Evolutionary conservation across 1,284 basidiomycete species (phyloP).

Genomic region (Fomitopsis betulina): DNA sequence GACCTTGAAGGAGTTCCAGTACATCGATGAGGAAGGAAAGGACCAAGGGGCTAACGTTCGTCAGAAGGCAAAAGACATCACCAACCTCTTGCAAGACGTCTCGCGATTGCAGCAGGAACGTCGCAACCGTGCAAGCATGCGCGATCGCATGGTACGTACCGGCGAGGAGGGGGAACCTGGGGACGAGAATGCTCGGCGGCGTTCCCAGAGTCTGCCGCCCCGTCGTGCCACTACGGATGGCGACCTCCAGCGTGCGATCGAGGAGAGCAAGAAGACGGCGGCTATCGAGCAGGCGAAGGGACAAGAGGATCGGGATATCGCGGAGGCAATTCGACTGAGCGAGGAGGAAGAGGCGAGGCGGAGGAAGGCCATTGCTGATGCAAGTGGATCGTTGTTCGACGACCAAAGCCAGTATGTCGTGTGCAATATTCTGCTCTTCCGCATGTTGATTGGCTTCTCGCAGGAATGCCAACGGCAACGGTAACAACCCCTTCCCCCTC

Average conservation of each 20-base stretch:
- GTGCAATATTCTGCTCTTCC: neutral
- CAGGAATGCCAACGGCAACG: slow-evolving; percentile 5
- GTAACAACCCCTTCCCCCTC: slow-evolving; percentile 61
- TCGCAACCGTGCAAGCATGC: slow-evolving; percentile 83
- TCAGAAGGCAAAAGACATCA: slow-evolving; percentile 99
- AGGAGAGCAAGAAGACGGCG: slow-evolving; percentile 78
- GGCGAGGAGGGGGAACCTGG: slow-evolving; percentile 38
- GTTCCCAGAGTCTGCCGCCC: slow-evolving; percentile 35
- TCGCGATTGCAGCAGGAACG: slow-evolving; percentile 83
- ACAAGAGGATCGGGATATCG: slow-evolving; percentile 75
- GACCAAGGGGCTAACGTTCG: slow-evolving; percentile 98
- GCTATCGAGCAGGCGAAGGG: slow-evolving; percentile 69
- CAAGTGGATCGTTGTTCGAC: slow-evolving; percentile 83
- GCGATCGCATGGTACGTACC: slow-evolving; percentile 86
- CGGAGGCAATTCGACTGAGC: slow-evolving; percentile 76
- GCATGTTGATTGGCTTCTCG: neutral
- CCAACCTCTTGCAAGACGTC: slow-evolving; percentile 92
- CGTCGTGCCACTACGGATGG: slow-evolving; percentile 60
- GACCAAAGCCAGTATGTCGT: slow-evolving; percentile 72
- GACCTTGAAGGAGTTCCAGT: slow-evolving; percentile 99
- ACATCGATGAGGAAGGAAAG: slow-evolving; percentile 91
- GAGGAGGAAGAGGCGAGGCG: slow-evolving; percentile 84
- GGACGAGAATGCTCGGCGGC: slow-evolving; percentile 39
- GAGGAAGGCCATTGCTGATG: slow-evolving; percentile 65
- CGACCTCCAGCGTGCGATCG: slow-evolving; percentile 79